These are phyloP conservation scores for Termitomyces sp. DNA, from an alignment of 768 basidiomycete species.

Conservation along the genomic window DNA sequence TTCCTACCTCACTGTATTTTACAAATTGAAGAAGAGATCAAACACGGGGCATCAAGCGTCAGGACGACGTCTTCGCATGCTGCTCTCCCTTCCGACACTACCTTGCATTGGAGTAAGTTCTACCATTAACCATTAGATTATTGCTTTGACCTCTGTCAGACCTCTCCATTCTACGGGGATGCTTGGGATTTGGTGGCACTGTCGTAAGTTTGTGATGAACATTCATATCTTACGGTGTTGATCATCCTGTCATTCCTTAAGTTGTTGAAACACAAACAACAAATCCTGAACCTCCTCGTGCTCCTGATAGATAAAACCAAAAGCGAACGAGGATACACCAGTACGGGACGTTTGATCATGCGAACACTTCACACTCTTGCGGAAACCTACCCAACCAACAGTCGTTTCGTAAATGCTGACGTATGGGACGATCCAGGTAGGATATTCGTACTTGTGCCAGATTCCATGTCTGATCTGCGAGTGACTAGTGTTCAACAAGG, in stretches of 20 bases:
- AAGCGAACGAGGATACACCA: slow-evolving; percentile 85
- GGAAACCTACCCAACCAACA: slow-evolving; percentile 73
- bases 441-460: slow-evolving; percentile 15
- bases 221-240: background rate
- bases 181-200: slow-evolving; percentile 70
- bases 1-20: slow-evolving; percentile 75
- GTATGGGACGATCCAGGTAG: slow-evolving; percentile 78
- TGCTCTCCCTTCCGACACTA: slow-evolving; percentile 80
- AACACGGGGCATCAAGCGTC: slow-evolving; percentile 84
- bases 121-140: background rate
- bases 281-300: slow-evolving; percentile 59
- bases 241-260: slow-evolving; percentile 21
- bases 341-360: slow-evolving; percentile 74
- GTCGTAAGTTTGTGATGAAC: slow-evolving; percentile 39
- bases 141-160: slow-evolving; percentile 38
- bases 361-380: slow-evolving; percentile 74
- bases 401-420: slow-evolving; percentile 77
- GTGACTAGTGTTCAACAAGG: slow-evolving; percentile 53
- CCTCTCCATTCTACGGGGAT: slow-evolving; percentile 78
- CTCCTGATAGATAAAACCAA: slow-evolving; percentile 77
- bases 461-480: slow-evolving; percentile 15
- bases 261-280: slow-evolving; percentile 68
- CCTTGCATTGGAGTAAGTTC: slow-evolving; percentile 86
- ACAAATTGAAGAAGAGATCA: slow-evolving; percentile 83
- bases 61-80: slow-evolving; percentile 75